Evolutionary conservation across 768 basidiomycete species (phyloP).

Genomic region (Termitomyces titanicus): DNA sequence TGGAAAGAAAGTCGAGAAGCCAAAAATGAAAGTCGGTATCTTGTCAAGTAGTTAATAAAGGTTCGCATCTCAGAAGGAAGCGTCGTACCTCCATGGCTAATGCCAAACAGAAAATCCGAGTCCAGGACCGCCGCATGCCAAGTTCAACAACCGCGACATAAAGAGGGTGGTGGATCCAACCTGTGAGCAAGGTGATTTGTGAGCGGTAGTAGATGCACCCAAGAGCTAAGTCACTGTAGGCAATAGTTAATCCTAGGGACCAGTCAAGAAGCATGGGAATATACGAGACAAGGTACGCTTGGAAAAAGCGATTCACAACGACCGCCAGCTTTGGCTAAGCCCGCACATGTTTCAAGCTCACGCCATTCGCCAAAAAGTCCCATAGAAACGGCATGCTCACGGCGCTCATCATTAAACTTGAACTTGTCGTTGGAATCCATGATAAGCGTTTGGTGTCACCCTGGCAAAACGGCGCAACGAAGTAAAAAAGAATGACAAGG

Average conservation of each 20-base stretch:
- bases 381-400: neutral
- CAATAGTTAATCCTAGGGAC: neutral
- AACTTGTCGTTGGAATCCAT: slow-evolving; percentile 20
- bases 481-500: no score
- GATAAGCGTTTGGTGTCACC: neutral
- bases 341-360: neutral
- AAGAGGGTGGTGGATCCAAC: slow-evolving; percentile 7
- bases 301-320: neutral
- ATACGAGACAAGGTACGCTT: neutral
- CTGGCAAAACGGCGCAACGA: no score
- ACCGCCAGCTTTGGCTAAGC: neutral
- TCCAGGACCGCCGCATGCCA: no score
- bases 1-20: slow-evolving; percentile 40
- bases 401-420: neutral
- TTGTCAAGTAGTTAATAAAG: slow-evolving; percentile 29
- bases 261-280: neutral
- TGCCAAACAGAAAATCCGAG: slow-evolving; percentile 39
- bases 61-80: neutral
- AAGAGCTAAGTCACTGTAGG: slow-evolving; percentile 37
- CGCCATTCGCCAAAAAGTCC: neutral
- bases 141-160: slow-evolving; percentile 21
- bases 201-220: slow-evolving; percentile 44
- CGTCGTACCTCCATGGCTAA: slow-evolving; percentile 43
- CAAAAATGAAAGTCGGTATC: slow-evolving; percentile 53
- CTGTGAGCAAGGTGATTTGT: slow-evolving; percentile 18